phyloP scores from a whole-genome alignment of 73 alveolate genomes.

The Uronychia setigera region DNA sequence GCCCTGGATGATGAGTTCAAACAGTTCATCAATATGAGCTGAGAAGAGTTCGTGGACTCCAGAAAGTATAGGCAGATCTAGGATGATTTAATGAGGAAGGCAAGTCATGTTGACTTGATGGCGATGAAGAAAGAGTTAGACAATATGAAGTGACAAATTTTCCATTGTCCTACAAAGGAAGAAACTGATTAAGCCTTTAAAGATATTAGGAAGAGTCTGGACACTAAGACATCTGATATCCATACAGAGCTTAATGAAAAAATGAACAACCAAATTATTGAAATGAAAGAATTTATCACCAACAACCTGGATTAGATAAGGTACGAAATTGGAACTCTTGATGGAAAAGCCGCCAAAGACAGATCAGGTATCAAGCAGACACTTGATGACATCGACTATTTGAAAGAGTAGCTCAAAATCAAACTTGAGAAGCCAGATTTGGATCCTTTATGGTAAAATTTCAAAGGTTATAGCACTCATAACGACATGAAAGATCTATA shows the following conservation, averaged over 20 bases:
- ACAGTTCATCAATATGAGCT: background rate
- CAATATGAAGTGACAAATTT: background rate
- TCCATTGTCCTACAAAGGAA: background rate
- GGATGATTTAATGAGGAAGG: background rate
- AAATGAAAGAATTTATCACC: background rate
- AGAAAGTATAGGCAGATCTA: background rate
- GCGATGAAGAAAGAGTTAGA: background rate
- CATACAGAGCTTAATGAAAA: background rate
- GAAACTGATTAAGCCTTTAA: background rate
- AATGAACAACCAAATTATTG: background rate
- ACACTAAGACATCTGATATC: background rate
- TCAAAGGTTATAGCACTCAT: background rate
- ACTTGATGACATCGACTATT: background rate
- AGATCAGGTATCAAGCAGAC: background rate
- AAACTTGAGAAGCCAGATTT: background rate
- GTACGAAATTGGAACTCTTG: background rate
- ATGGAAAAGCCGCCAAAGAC: background rate
- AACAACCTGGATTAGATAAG: background rate
- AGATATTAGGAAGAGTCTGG: background rate
- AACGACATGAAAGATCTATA: background rate
- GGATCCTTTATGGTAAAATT: background rate
- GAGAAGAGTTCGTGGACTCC: background rate
- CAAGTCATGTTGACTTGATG: background rate
- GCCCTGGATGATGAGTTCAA: background rate
- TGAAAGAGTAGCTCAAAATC: background rate